Conservation (phyloP, 225 moss, liverwort and hornwort species). For the Physcomitrellopsis africana region DNA sequence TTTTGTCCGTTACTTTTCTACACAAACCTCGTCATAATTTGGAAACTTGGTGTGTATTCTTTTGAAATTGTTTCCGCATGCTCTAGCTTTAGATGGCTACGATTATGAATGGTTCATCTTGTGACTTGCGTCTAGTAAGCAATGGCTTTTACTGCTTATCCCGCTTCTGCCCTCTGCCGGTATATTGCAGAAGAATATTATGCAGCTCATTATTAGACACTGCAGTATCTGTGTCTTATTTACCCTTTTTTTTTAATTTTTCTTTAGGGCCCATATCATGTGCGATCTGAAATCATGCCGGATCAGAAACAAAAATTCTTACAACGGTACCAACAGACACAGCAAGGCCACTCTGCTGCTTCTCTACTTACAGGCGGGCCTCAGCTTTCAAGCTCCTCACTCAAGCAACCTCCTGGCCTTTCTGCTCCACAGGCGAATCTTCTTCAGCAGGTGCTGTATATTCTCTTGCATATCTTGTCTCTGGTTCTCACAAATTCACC, state of each 20-base stretch:
- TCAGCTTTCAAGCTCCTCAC: slow-evolving; percentile 63
- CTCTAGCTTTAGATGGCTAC: slow-evolving; percentile 10
- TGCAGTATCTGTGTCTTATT: slow-evolving; percentile 8
- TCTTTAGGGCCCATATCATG: slow-evolving; percentile 68
- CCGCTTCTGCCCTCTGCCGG: neutral
- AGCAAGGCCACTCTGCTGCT: slow-evolving; percentile 80
- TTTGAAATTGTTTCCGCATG: neutral
- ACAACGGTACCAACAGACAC: slow-evolving; percentile 85
- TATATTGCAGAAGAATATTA: neutral
- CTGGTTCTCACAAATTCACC: neutral
- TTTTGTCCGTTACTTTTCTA: slow-evolving; percentile 8
- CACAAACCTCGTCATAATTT: neutral
- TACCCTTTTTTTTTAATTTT: neutral
- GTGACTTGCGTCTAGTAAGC: slow-evolving; percentile 3
- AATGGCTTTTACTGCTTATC: slow-evolving; percentile 10
- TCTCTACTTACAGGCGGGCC: slow-evolving; percentile 62
- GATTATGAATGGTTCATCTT: slow-evolving; percentile 2
- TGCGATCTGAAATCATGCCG: slow-evolving; percentile 87
- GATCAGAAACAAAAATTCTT: slow-evolving; percentile 94
- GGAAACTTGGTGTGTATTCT: neutral
- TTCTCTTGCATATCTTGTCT: slow-evolving; percentile 12
- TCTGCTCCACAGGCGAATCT: slow-evolving; percentile 63
- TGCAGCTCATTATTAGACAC: slow-evolving; percentile 17
- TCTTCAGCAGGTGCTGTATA: slow-evolving; percentile 52
- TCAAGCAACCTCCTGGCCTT: slow-evolving; percentile 70